phyloP scores from a whole-genome alignment of 2,329 filamentous ascomycete genomes.

The Stromatinia cepivora region DNA sequence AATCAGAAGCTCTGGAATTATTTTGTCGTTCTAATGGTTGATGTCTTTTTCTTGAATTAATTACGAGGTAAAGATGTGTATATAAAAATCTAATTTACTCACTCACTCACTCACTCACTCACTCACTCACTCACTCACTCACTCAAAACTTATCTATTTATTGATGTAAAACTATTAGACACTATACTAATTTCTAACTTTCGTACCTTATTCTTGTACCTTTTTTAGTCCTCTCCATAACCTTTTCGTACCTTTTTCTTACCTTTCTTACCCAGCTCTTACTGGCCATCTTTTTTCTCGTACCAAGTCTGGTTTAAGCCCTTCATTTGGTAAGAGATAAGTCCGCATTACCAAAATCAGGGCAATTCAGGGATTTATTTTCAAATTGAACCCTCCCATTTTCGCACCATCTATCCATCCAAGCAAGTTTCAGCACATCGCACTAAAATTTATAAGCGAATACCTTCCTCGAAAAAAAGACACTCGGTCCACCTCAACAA shows the following conservation, averaged over 20 bases:
- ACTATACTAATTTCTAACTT: neutral
- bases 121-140: neutral
- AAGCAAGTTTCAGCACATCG: conserved; percentile 12
- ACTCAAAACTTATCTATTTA: too few species aligned
- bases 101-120: neutral
- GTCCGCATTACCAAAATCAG: neutral
- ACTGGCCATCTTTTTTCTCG: neutral
- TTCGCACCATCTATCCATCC: neutral
- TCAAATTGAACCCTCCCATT: neutral
- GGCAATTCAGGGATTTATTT: neutral
- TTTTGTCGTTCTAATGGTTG: too few species aligned
- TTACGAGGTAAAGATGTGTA: too few species aligned
- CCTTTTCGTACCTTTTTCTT: conserved; percentile 12
- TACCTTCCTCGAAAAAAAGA: neutral
- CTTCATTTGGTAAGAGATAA: neutral
- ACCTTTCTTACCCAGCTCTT: neutral
- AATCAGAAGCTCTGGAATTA: too few species aligned
- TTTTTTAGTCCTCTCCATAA: neutral
- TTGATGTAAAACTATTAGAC: neutral
- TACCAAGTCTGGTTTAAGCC: neutral
- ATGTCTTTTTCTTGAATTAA: too few species aligned
- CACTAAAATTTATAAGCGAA: conserved; percentile 13
- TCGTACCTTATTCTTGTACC: neutral
- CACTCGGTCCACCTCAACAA: conserved; percentile 16
- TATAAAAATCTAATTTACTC: too few species aligned